Evolutionary conservation across 2,329 filamentous ascomycete species (phyloP).

Genomic region (Waltergamsia citrina): DNA sequence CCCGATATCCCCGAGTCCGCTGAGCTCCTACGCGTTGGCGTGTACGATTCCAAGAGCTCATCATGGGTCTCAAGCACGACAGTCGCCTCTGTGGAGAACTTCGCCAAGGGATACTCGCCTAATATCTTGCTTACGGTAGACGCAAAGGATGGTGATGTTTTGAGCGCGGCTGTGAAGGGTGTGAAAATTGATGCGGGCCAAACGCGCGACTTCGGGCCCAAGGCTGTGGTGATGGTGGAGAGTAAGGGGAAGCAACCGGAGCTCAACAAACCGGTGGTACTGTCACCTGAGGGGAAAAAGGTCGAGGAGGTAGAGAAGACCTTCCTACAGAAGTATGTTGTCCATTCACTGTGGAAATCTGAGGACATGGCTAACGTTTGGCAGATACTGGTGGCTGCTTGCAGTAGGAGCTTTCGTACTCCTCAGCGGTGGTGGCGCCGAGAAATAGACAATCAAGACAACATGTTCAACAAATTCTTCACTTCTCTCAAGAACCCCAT

Average conservation of each 20-base stretch:
- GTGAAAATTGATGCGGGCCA: conserved; percentile 52
- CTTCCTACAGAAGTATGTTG: conserved; percentile 55
- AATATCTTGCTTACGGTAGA: conserved; percentile 45
- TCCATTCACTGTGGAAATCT: no score
- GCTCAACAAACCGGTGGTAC: conserved; percentile 54
- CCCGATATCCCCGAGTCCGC: conserved; percentile 38
- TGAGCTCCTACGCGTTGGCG: conserved; percentile 45
- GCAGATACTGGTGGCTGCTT: conserved; percentile 59
- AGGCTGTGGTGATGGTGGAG: conserved; percentile 40
- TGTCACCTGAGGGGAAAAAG: conserved; percentile 50
- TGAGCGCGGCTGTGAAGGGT: conserved; percentile 45
- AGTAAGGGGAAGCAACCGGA: conserved; percentile 43
- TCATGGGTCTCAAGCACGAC: conserved; percentile 46
- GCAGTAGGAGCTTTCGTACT: conserved; percentile 43
- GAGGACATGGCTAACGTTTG: conserved; percentile 20
- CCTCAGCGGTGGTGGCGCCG: conserved; percentile 40
- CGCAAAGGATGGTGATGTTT: conserved; percentile 28
- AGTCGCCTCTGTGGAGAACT: conserved; percentile 45
- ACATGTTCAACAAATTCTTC: no score
- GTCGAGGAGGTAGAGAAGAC: conserved; percentile 51
- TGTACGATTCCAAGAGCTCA: conserved; percentile 37
- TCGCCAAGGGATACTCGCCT: conserved; percentile 51
- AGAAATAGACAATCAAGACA: conserved; percentile 43
- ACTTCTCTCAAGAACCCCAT: no score
- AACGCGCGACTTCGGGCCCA: conserved; percentile 56